A percentile compares a stretch with the other conserved stretches of the same genome.
These are phyloP conservation scores for Exobasidium cylindrosporum DNA, from an alignment of 1,284 basidiomycete species.

Conservation along the genomic window DNA sequence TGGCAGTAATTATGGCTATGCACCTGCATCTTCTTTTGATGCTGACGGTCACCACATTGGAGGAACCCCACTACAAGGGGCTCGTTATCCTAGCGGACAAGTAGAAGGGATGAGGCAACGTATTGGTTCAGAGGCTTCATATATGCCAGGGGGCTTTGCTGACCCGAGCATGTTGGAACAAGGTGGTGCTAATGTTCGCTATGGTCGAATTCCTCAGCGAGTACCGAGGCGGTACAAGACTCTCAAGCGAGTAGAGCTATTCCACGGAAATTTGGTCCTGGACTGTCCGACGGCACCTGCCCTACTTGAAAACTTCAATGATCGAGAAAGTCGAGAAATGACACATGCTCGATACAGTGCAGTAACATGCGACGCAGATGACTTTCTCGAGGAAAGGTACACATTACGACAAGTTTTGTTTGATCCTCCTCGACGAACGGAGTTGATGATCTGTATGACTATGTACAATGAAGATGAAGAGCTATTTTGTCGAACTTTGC, in stretches of 20 bases:
- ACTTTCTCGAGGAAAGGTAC: slow-evolving; percentile 39
- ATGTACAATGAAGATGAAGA: slow-evolving; percentile 48
- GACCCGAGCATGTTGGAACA: slow-evolving; percentile 36
- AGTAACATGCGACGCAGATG: slow-evolving; percentile 36
- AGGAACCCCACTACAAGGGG: slow-evolving; percentile 26
- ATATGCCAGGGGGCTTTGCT: slow-evolving; percentile 45
- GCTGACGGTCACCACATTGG: slow-evolving; percentile 41
- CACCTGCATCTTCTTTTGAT: slow-evolving; percentile 43
- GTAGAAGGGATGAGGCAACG: slow-evolving; percentile 16
- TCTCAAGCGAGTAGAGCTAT: slow-evolving; percentile 47
- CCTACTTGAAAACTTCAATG: slow-evolving; percentile 28
- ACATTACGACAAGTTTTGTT: slow-evolving; percentile 49
- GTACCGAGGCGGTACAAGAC: slow-evolving; percentile 51
- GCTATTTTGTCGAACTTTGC: slow-evolving; percentile 49
- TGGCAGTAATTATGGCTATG: slow-evolving; percentile 36
- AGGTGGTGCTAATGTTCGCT: slow-evolving; percentile 35
- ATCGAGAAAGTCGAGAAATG: slow-evolving; percentile 29
- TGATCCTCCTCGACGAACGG: slow-evolving; percentile 46
- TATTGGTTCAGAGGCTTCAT: slow-evolving; percentile 15
- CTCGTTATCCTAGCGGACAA: slow-evolving; percentile 26
- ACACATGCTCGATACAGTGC: slow-evolving; percentile 39
- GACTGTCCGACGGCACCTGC: slow-evolving; percentile 51
- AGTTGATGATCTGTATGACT: slow-evolving; percentile 52
- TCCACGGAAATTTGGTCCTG: slow-evolving; percentile 51
- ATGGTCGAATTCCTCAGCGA: slow-evolving; percentile 46